Conservation (phyloP, 352 stramenopile genomes). For the Globisporangium irregulare region DNA sequence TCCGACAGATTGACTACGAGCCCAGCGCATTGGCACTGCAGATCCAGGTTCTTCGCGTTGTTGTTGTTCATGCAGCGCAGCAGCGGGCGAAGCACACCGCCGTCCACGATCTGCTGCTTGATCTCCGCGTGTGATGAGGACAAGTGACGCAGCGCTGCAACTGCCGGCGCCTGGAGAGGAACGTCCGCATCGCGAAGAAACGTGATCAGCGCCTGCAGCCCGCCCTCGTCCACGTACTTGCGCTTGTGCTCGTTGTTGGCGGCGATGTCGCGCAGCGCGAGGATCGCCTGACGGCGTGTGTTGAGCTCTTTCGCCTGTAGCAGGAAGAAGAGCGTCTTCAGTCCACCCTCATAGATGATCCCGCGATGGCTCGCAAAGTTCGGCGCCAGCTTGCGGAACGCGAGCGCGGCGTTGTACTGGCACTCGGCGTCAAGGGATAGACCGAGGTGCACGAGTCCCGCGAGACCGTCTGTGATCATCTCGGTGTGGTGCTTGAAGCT, state of each 20-base stretch:
- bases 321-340: constrained; percentile 92
- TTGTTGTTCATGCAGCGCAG: constrained; percentile 83
- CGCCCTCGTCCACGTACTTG: constrained; percentile 87
- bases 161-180: constrained; percentile 84
- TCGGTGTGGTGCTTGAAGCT: constrained; percentile 89
- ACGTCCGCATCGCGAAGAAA: constrained; percentile 88
- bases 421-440: constrained; percentile 90
- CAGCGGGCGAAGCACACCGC: constrained; percentile 77
- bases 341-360: constrained; percentile 83
- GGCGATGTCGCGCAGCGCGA: constrained; percentile 88
- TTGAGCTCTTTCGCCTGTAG: constrained; percentile 90
- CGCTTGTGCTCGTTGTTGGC: constrained; percentile 88
- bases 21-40: constrained; percentile 92
- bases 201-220: constrained; percentile 81
- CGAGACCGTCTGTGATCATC: constrained; percentile 90
- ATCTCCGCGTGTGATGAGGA: constrained; percentile 74
- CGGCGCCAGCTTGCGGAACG: constrained; percentile 92
- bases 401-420: constrained; percentile 93
- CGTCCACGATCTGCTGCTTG: constrained; percentile 84
- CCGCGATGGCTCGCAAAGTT: constrained; percentile 89
- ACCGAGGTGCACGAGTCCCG: constrained; percentile 89
- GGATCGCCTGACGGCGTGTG: constrained; percentile 87
- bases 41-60: constrained; percentile 82
- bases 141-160: constrained; percentile 91
- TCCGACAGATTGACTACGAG: constrained; percentile 94